Evolutionary conservation across 2,329 filamentous ascomycete species (phyloP), one percentile per base, ranked within the genome.

Genomic region (Raffaelea albimanens): DNA sequence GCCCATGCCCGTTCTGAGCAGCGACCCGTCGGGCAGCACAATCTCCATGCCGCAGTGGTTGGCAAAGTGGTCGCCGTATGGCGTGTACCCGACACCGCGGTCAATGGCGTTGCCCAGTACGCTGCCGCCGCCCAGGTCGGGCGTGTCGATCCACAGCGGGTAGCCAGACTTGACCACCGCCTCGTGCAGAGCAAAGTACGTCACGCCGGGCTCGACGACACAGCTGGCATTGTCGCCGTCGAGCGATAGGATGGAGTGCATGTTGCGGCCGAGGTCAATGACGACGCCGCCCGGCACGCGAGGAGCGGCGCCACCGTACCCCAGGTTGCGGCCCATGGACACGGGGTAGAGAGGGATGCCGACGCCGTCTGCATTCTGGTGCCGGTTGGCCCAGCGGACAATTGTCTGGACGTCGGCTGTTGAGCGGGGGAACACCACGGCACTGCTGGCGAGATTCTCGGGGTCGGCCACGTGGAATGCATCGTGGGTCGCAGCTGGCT

Each of bases 171-270:
- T 4, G 50, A 65, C 59, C n/a, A 76, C 57, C 45, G 72, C 65
- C n/a, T 76, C 65, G 50, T 78, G 66, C 8, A 79, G 60, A 23
- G 67, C 66, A 47, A 70, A 68, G 54, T 70, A 78, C 0, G 73
- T 72, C 0, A 79, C 75, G 1, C 76, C 75, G 0, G 76, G 76
- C 55, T 79, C 75, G 4, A 80, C 65, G 1, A 79, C 59, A 39
- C 66, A 71, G 47, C 65, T 74, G 19, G 69, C 71, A 39, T 67
- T 68, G 16, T 73, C 68, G 0, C 63, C 65, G 54, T 75, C 69
- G 14, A 79, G 67, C 34, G 74, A 63, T 9, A 79, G 55, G 9
- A 80, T 65, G 53, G 65, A 67, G 55, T 72, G 70, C 74, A 80
- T 75, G 38, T 71, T 63, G 36, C 59, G 67, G 3, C 73, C 74